Base-by-base conservation (phyloP, 352 stramenopile genomes). In the Pythium myriotylum region DNA sequence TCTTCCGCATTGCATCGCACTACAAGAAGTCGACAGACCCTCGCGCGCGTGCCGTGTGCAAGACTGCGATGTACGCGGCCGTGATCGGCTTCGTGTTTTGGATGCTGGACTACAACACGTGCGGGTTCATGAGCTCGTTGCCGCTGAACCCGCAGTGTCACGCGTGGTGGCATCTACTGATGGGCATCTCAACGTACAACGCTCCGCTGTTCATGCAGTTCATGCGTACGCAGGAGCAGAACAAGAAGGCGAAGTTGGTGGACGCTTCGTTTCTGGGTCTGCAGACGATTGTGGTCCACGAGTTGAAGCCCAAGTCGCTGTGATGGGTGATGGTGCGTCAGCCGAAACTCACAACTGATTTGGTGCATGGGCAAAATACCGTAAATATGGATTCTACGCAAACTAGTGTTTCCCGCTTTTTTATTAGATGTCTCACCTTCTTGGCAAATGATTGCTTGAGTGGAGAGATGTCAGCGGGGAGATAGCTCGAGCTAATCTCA, bases 91-190 rank as follows among this genome's bases (percentile, higher is more conserved):
- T 83, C 24, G 74, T 54, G 6, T 82, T 88, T 45, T 92, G 84
- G 84, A 51, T 92, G 24, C 46, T 91, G 43, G 84, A 92, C 66
- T 92, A 91, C 50, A 81, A 92, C 54, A 81, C 79, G 59, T 92
- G 84, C 51, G 65, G 84, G 39, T 51, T 67, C 26, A 62, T 89
- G 42, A 72, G 62, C n/a, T 59, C 69, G 41, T 62, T 91, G 19
- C 81, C 77, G 5, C 62, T 91, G 17, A 92, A 92, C 59, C 74
- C 81, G 4, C 83, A 92, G 53, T 81, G 77, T 29, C 84, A 92
- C 65, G 84, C 81, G n/a, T 92, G 79, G 84, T 92, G 84, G 84
- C 84, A 92, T 61, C 70, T 89, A 12, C 88, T 92, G 62, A 92
- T 89, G 74, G 79, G 84, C 19, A 76, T 92, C 20, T 88, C 79